Base-by-base conservation (phyloP, 768 basidiomycete species). In the Scleroderma bovista region DNA sequence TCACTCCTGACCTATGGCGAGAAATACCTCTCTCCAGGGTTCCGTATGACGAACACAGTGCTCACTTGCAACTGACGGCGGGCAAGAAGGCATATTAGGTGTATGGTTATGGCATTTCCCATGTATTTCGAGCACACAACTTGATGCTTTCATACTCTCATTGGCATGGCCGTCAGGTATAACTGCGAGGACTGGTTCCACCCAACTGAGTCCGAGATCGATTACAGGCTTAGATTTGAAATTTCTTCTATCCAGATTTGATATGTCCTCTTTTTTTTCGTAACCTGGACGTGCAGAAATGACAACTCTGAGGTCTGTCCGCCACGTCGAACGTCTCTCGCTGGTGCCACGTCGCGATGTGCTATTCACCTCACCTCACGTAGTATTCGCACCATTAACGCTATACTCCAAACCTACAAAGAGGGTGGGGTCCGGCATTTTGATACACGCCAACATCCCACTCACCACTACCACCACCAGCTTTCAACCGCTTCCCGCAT, bases 1-100 rank as follows among this genome's bases (percentile, higher is more conserved):
- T 98, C 55, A 96, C 95, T 37, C 96, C 96, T 51, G 94, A 97
- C 69, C 80, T 98, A 62, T 98, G 95, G 95, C 84, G 86, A 65
- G 89, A 95, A 68, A 95, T 95, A 68, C 84, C 92, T 36, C 74
- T 88, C 24, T 88, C 88, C 54, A 89, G 88, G 72, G 77, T 87
- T 60, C 92, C 92, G 9, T 96, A 88, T 75, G 95, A 98, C 69
- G 93, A 95, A 75, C 86, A 92, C 81, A 89, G 89, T 64, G 86
- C 84, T 41, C 92, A 96, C 70, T 79, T 99, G 53, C 88, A 88
- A 67, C 77, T 95, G 58, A 78, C 81, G 48, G 80, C 85, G 48
- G 78, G 80, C 71, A 93, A 92, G 79, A 86, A 86, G 69, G 64
- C 64, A 67, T 77, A 79, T 59, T 86, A 85, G 72, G 59, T 59